Evolutionary conservation across 169 alveolate genomes (phyloP), one percentile per base, ranked within the genome.

Genomic region (Haemoproteus tartakovskyi): DNA sequence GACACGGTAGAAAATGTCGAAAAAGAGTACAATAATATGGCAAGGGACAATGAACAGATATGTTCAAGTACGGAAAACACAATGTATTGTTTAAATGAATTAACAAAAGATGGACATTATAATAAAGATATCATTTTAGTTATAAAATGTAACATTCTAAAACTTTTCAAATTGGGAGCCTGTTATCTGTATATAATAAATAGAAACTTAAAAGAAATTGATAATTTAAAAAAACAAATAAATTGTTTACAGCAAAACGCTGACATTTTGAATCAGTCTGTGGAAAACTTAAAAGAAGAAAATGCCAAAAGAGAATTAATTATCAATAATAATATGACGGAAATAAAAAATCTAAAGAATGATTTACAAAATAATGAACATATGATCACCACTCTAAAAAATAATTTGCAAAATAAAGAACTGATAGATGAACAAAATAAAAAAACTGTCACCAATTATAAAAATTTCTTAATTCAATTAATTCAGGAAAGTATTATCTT

Each of bases 141-240:
- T 5, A 67, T 67, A 0, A 67, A 67, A 19, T 67, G 59, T 14
- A 67, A 67, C 11, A 54, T 67, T 6, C 16, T 67, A 18, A 67
- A 67, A 24, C 38, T 67, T 1, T 67, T 67, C 16, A 67, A 67
- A 18, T 19, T 67, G 8, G 70, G 82, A 0, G 51, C 82, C 0
- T 52, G 82, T 18, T 67, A 67, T 33, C 37, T 67, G 14, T 67
- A 67, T 40, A 54, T 67, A 16, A 67, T 67, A 3, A 67, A 67
- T 12, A n/a, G 82, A 6, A 67, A 67, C 19, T 6, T 67, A 36
- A 67, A 67, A 41, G 82, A 67, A 40, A 67, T 67, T 8, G 36
- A 67, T 14, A 22, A 40, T 9, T 22, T 67, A 3, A 67, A 54
- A 22, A 56, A 67, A 12, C 48, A 54, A 40, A 47, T 67, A 0